Evolutionary conservation across 805 yeast species (phyloP).

Genomic region (Kazachstania africana): DNA sequence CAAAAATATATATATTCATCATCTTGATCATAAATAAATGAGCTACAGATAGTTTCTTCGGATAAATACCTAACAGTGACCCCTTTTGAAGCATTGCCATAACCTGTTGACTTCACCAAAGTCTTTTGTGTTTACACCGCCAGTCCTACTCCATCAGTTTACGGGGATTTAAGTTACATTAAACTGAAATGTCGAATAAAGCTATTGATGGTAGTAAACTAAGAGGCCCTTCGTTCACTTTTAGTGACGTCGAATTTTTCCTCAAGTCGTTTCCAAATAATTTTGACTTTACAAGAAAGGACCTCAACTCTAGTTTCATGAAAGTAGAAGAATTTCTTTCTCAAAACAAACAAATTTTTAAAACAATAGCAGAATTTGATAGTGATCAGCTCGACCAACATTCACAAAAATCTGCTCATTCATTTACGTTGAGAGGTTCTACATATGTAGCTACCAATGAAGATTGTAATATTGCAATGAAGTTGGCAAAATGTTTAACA

Average conservation of each 20-base stretch:
- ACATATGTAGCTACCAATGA: constrained; percentile 28
- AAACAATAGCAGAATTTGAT: constrained; percentile 6
- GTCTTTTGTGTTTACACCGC: too few relatives aligned
- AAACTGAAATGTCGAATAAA: not conserved
- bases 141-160: not conserved
- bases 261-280: not conserved
- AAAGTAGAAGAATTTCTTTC: constrained; percentile 10
- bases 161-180: not conserved
- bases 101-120: too few relatives aligned
- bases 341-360: constrained; percentile 6
- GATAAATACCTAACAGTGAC: too few relatives aligned
- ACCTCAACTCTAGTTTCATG: constrained; percentile 6
- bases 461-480: constrained; percentile 30
- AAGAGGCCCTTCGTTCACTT: not conserved
- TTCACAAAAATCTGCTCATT: not conserved
- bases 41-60: too few relatives aligned
- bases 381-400: not conserved
- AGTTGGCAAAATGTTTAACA: constrained; percentile 29
- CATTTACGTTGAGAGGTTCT: constrained; percentile 31
- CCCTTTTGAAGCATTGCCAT: too few relatives aligned
- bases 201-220: not conserved
- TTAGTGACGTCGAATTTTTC: not conserved
- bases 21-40: too few relatives aligned
- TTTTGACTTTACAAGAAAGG: constrained; percentile 2
- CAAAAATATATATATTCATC: too few relatives aligned